phyloP scores from a whole-genome alignment of 2,329 filamentous ascomycete genomes.

The Ceratocystis colombiana region DNA sequence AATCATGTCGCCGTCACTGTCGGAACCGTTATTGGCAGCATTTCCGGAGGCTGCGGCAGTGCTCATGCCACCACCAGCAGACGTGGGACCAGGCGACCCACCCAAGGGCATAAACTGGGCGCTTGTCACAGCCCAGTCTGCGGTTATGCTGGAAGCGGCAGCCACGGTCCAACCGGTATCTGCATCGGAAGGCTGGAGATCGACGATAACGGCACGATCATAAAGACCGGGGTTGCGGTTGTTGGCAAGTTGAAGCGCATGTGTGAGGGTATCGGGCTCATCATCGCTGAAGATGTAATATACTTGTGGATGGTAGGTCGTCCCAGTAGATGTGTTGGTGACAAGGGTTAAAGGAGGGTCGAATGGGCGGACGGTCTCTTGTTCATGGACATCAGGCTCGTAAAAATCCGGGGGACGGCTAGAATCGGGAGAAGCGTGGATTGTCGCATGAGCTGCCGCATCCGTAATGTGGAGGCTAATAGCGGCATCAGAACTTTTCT shows the following conservation, averaged over 20 bases:
- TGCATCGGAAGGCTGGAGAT: constrained; percentile 38
- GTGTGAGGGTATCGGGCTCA: constrained; percentile 63
- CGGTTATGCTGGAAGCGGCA: constrained; percentile 60
- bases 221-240: constrained; percentile 26
- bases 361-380: constrained; percentile 17
- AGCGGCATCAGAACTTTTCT: neutral
- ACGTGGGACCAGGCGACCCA: constrained; percentile 35
- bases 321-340: constrained; percentile 60
- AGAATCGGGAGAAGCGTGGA: constrained; percentile 2
- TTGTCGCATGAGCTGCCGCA: constrained; percentile 3
- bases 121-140: constrained; percentile 56
- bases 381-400: neutral
- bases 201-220: constrained; percentile 46
- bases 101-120: constrained; percentile 40
- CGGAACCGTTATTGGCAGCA: constrained; percentile 5
- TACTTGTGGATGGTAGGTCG: constrained; percentile 67
- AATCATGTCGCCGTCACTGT: constrained; percentile 19
- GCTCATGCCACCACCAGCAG: constrained; percentile 38
- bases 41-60: constrained; percentile 18
- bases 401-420: neutral
- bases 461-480: constrained; percentile 1
- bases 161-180: constrained; percentile 46
- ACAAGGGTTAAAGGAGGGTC: constrained; percentile 62
- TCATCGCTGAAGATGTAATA: constrained; percentile 94
- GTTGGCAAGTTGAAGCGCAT: constrained; percentile 41